Evolutionary conservation across 176 grass and related monocot genomes (phyloP).

Genomic region (Triticum timopheevii): DNA sequence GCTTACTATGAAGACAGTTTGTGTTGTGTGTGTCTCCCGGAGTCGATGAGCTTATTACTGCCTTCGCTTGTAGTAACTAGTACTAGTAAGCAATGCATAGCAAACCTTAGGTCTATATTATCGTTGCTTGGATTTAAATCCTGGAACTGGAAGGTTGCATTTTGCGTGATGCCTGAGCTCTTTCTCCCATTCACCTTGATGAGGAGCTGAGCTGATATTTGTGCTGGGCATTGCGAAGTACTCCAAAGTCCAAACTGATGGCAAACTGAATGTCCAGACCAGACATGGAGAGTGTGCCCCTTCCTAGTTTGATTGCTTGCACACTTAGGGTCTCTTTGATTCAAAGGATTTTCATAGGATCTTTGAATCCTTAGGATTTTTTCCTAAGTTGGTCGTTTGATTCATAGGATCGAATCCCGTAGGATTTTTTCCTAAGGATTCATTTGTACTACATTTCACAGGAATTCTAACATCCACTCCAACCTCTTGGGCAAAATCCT

Average conservation of each 20-base stretch:
- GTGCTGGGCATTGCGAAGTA: neutral
- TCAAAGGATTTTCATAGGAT: no score
- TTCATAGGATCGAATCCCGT: no score
- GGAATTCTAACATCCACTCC: no score
- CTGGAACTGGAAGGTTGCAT: neutral
- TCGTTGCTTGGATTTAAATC: conserved; percentile 8
- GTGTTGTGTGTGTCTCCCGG: neutral
- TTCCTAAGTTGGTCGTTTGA: no score
- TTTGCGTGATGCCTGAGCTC: neutral
- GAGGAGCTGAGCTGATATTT: neutral
- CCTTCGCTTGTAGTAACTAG: neutral
- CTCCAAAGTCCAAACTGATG: neutral
- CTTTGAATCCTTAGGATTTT: no score
- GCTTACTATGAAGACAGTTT: neutral
- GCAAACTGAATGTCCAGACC: neutral
- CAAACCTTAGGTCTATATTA: conserved; percentile 7
- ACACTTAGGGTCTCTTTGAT: no score
- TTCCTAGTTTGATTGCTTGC: no score
- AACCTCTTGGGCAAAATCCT: no score
- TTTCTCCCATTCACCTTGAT: no score
- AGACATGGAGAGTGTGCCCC: neutral
- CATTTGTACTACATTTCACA: no score
- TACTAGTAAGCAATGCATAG: neutral
- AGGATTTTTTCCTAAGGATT: no score
- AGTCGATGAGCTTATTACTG: conserved; percentile 2